Base-by-base conservation (phyloP, 225 moss, liverwort and hornwort species). In the Climacium dendroides region DNA sequence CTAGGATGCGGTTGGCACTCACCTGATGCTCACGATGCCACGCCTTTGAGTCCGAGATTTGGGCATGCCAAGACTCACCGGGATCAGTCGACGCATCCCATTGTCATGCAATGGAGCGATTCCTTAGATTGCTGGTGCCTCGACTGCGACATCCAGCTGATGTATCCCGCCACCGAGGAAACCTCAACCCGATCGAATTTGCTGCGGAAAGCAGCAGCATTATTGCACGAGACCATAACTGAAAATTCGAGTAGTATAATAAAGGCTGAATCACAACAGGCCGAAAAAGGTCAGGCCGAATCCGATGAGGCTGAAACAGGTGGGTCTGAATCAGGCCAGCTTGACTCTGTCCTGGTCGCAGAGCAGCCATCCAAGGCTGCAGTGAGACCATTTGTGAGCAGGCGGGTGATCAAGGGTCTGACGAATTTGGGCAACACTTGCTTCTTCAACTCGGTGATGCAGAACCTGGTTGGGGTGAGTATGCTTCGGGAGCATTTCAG, bases 361-460 rank as follows among this genome's bases (percentile, higher is more conserved):
- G 79, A 79, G 67, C 62, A 76, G 53, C 66, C 78, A 30, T 57
- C 86, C n/a, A 63, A 81, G 71, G 30, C 37, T 64, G 76, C 77
- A 29, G 53, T 23, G 23, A 26, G 29, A 39, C 73, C 84, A 16
- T 74, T 83, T n/a, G 81, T 87, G 53, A 88, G 86, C 54, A 88
- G 88, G 86, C 92, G 95, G 83, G 91, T 94, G 55, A 92, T 97
- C 26, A 97, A 95, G 93, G 97, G 97, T 57, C 85, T 97, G 89
- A 90, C 85, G 83, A 97, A 97, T 81, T 87, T 96, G 85, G 96
- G 96, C 59, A 97, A 97, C 94, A 96, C 96, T 10, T 97, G 97
- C 73, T 97, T 97, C 71, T 96, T 96, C 90, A 96, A 97, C 90
- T 96, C 96, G 32, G 97, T 97, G 89, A 96, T 97, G 96, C 97